Base-by-base conservation (phyloP, 2,329 filamentous ascomycete genomes). In the Periconia sp. region DNA sequence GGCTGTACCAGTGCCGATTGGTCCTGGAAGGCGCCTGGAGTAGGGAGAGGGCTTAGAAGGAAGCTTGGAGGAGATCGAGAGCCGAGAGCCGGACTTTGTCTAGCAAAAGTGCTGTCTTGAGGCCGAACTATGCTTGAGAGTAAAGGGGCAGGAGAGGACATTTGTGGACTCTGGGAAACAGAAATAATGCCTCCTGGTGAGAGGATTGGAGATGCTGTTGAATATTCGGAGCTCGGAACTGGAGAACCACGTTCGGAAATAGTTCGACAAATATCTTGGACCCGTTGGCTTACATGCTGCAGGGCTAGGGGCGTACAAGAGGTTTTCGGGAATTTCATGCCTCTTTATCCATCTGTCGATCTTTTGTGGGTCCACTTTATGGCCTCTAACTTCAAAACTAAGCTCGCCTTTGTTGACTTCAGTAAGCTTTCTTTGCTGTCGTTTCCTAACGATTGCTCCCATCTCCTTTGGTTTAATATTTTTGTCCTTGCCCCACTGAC, bases 311-410 rank as follows among this genome's bases (percentile, higher is more conserved):
- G 46, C 37, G 37, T 60, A 58, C 18, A 48, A 28, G 19, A 28
- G 17, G 34, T 43, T 56, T 2, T 52, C 40, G 11, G 26, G 4
- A 9, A 62, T 44, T 3, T 32, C 29, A 11, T 60, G 29, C 7
- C 40, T 26, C 16, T 48, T 56, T 51, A 57, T 61, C 56, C 49
- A 60, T 13, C 55, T 43, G 2, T 52, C 43, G 16, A 60, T 57
- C 38, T 57, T 58, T 23, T 50, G 39, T n/a, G 21, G 40, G n/a
- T 53, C 44, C 19, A 61, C 55, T 26, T 13, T 9, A 13, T 21
- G 34, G 16, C 37, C 48, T 31, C 58, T 13, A 3, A 59, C 51
- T 17, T 32, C 15, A 31, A 60, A 57, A 4, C 5, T 21, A 3
- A 54, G 43, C n/a, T 38, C n/a, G 3, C 32, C 25, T 18, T 55